Evolutionary conservation across 2,329 filamentous ascomycete species (phyloP), one percentile per base, ranked within the genome.

Genomic region (Arthrobotrys sinensis): DNA sequence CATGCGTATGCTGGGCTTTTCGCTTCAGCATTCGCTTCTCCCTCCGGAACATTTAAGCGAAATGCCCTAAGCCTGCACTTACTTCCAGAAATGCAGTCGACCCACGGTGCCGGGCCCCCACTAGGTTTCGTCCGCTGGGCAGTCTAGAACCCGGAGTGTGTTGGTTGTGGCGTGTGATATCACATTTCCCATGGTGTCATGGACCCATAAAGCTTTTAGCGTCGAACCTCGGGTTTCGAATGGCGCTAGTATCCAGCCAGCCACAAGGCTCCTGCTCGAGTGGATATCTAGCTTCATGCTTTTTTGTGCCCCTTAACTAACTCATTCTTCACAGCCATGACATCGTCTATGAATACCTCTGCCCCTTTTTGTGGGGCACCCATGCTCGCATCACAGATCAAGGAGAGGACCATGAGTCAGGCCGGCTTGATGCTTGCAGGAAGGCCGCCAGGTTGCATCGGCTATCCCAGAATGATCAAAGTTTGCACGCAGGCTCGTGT

Each of bases 81-180:
- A 36, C 62, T 60, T 28, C 28, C 14, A 38, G 8, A 38, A 21
- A 1, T 52, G 32, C 34, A 50, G 12, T 34, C 24, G 60, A 65
- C 52, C 69, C 69, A 73, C 40, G 69, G 69, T n/a, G 16, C 40
- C 38, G 60, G 69, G 69, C 62, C 53, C 52, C 69, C 69, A 72
- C 69, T 34, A 46, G 21, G 24, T 53, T 70, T 45, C 46, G 21
- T 34, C 28, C 8, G 40, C 21, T 34, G 14, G 36, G 57, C 34
- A 65, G 34, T 73, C 69, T 73, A 66, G 60, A 65, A 43, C 64
- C 8, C 7, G 11, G 4, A 1, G 38, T 60, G 69, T 66, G 69
- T 72, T 72, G 69, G 12, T n/a, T 50, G 60, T 50, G 28, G 55
- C 55, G 52, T 55, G 36, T 50, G 55, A 71, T 71, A 70, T 63